These are phyloP conservation scores for Trichophyton benhamiae DNA, from an alignment of 2,329 filamentous ascomycete genomes.

Conservation along the genomic window DNA sequence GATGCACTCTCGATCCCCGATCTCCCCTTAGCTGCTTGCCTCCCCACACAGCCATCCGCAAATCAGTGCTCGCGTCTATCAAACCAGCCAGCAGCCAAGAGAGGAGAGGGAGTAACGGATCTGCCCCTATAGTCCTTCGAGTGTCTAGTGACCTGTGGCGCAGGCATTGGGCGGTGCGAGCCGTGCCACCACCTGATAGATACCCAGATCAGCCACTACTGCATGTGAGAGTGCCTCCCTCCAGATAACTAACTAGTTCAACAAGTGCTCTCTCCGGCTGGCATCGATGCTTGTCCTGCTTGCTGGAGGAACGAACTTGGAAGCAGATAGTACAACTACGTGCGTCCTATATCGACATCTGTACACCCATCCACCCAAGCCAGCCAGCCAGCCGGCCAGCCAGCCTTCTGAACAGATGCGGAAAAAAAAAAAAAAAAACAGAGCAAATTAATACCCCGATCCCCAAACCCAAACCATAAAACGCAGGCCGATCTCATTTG, in stretches of 20 bases:
- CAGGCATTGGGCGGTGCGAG: not conserved
- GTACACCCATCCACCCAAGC: not conserved
- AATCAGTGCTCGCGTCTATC: not conserved
- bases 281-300: too few species aligned
- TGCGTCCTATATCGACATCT: not conserved
- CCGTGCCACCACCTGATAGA: too few species aligned
- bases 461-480: not conserved
- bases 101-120: not conserved
- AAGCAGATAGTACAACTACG: too few species aligned
- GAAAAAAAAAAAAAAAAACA: not conserved
- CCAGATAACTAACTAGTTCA: too few species aligned
- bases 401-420: too few species aligned
- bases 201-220: not conserved
- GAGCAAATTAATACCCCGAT: not conserved
- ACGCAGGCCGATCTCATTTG: not conserved
- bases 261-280: too few species aligned
- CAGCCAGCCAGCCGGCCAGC: too few species aligned
- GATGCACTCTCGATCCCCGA: not conserved
- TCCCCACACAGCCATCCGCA: not conserved
- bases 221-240: not conserved
- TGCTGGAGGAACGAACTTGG: not conserved
- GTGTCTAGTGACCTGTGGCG: slow-evolving; percentile 1
- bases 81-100: not conserved
- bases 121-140: not conserved
- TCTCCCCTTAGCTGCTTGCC: not conserved